Conservation (phyloP, 1,139 yeast species). For the Chernovozyma sophiae-reginae region DNA sequence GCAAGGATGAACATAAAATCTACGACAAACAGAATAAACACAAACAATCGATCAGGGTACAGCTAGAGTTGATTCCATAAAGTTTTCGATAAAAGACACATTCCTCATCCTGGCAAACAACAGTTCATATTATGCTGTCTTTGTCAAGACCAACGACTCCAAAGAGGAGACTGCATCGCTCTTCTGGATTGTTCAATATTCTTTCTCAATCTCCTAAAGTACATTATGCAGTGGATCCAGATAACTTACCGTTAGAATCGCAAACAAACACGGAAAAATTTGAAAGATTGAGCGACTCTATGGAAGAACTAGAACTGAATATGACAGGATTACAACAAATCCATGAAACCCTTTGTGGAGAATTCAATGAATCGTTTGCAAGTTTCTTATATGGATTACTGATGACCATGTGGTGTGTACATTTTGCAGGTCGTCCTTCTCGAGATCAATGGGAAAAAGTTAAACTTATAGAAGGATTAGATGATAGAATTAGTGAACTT, state of each 20-base stretch:
- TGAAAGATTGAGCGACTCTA: conserved; percentile 46
- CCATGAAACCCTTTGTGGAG: conserved; percentile 46
- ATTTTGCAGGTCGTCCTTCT: conserved; percentile 45
- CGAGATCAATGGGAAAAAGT: conserved; percentile 32
- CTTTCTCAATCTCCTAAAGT: conserved; percentile 40
- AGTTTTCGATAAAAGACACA: no score
- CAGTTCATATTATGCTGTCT: conserved; percentile 1
- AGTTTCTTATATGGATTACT: conserved; percentile 58
- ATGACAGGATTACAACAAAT: conserved; percentile 43
- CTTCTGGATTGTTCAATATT: conserved; percentile 37
- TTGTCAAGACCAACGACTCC: conserved; percentile 21
- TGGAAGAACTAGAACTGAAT: conserved; percentile 49
- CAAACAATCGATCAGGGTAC: no score
- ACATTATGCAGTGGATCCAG: conserved; percentile 42
- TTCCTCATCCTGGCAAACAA: no score
- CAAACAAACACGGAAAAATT: conserved; percentile 28
- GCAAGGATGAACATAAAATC: no score
- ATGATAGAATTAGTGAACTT: conserved; percentile 21
- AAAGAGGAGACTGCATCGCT: conserved; percentile 30
- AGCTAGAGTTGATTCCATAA: no score
- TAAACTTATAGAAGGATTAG: conserved; percentile 22
- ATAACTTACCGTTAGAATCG: conserved; percentile 35
- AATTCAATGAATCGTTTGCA: conserved; percentile 61
- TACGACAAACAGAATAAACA: no score
- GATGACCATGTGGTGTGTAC: conserved; percentile 66